A percentile compares a stretch with the other conserved stretches of the same genome.
Evolutionary conservation across 305 asterid species (phyloP).

Genomic region (Fraxinus sp.): DNA sequence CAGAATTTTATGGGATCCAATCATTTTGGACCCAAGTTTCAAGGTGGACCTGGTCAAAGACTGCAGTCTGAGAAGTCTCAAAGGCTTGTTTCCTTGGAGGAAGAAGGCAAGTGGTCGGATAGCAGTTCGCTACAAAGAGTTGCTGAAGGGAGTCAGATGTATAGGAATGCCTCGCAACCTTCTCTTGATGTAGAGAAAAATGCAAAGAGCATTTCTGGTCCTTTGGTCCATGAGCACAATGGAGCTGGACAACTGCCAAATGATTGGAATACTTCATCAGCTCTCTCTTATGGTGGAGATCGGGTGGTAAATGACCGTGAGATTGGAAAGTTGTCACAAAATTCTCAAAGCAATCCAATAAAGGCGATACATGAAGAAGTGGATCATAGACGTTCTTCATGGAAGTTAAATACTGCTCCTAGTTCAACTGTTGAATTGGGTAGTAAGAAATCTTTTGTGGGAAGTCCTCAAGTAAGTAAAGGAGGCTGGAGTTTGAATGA

Average conservation of each 20-base stretch:
- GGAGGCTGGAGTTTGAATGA: slow-evolving; percentile 46
- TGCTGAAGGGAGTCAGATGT: slow-evolving; percentile 42
- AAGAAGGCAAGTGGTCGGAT: slow-evolving; percentile 44
- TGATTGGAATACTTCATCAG: slow-evolving; percentile 40
- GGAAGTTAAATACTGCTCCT: not conserved
- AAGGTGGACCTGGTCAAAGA: slow-evolving; percentile 41
- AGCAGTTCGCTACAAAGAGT: slow-evolving; percentile 32
- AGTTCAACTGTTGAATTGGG: slow-evolving; percentile 21
- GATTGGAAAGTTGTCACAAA: not conserved
- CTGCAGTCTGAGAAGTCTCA: slow-evolving; percentile 45
- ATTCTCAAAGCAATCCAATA: not conserved
- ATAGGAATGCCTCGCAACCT: slow-evolving; percentile 42
- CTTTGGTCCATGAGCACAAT: slow-evolving; percentile 39
- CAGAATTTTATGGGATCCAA: slow-evolving; percentile 33
- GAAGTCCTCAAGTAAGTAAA: slow-evolving; percentile 34
- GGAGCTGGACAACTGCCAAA: slow-evolving; percentile 43
- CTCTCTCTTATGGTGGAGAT: slow-evolving; percentile 4
- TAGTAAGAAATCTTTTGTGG: slow-evolving; percentile 26
- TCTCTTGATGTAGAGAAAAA: slow-evolving; percentile 42
- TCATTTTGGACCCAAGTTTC: slow-evolving; percentile 45
- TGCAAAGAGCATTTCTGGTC: slow-evolving; percentile 33
- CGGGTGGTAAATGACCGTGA: not conserved
- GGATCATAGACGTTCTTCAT: not conserved
- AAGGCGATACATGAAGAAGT: not conserved
- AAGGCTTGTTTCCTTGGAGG: slow-evolving; percentile 46